phyloP scores from a whole-genome alignment of 306 rosid genomes.

The apple (Malus domestica) region DNA sequence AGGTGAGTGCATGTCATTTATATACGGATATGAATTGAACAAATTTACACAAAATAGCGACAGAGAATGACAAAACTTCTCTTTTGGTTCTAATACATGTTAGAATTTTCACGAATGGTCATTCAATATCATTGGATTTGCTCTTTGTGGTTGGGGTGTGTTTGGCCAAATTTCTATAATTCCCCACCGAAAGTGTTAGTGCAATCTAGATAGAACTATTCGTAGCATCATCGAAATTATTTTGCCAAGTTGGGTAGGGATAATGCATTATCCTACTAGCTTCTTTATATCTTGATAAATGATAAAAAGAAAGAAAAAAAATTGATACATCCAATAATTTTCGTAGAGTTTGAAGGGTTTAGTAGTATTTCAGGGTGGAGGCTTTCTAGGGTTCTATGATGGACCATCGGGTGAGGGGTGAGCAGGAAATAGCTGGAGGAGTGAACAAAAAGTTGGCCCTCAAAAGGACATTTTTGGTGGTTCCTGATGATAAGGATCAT shows the following conservation, averaged over 20 bases:
- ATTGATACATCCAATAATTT: background rate
- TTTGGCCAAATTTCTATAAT: background rate
- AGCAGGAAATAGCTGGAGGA: background rate
- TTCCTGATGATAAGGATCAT: background rate
- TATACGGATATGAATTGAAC: background rate
- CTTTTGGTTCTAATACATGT: background rate
- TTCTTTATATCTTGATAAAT: background rate
- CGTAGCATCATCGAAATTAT: background rate
- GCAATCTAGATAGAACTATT: background rate
- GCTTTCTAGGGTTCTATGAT: background rate
- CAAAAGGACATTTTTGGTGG: background rate
- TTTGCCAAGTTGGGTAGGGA: background rate
- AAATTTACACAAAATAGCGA: background rate
- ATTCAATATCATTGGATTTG: background rate
- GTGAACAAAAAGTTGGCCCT: background rate
- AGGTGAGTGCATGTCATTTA: too few species aligned
- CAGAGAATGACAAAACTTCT: background rate
- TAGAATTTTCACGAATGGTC: background rate
- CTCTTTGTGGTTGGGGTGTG: background rate
- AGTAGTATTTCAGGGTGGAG: background rate
- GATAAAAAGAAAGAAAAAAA: background rate
- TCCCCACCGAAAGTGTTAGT: background rate
- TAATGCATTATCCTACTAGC: background rate
- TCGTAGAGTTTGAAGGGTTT: background rate
- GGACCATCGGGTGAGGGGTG: background rate